Conservation (phyloP, 1,284 basidiomycete species). For the Neolentinus lepideus region DNA sequence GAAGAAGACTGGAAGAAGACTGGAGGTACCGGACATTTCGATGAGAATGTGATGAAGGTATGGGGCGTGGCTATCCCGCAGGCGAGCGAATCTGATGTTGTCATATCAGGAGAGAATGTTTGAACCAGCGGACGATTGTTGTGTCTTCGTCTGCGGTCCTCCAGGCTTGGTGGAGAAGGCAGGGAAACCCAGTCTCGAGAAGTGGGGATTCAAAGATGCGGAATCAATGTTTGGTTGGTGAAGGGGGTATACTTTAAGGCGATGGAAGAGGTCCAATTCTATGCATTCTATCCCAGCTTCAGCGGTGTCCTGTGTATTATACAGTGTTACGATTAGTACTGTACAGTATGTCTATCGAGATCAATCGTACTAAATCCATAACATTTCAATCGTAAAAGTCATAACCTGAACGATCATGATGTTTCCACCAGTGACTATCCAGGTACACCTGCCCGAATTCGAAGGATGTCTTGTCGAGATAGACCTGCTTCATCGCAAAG, state of each 20-base stretch:
- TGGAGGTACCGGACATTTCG: constrained; percentile 9
- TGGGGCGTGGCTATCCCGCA: constrained; percentile 12
- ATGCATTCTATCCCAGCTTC: too few relatives aligned
- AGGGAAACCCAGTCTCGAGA: constrained; percentile 12
- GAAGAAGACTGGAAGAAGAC: constrained; percentile 10
- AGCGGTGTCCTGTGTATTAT: too few relatives aligned
- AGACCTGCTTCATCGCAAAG: constrained; percentile 73
- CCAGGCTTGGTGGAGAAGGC: constrained; percentile 14
- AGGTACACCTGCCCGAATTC: constrained; percentile 25
- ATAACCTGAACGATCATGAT: not conserved
- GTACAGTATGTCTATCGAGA: not conserved
- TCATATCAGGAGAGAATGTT: not conserved
- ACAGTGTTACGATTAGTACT: not conserved
- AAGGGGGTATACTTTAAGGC: too few relatives aligned
- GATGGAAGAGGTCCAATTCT: too few relatives aligned
- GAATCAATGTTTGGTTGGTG: constrained; percentile 12
- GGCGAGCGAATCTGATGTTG: constrained; percentile 6
- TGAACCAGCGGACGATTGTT: not conserved
- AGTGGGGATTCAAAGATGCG: constrained; percentile 16
- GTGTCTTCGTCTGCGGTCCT: constrained; percentile 15
- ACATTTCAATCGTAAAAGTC: not conserved
- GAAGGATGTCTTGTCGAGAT: constrained; percentile 42
- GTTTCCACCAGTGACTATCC: not conserved
- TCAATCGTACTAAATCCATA: not conserved
- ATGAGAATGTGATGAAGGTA: constrained; percentile 10